Evolutionary conservation across 345 rosid species (phyloP).

Genomic region (Ceriops decandra): DNA sequence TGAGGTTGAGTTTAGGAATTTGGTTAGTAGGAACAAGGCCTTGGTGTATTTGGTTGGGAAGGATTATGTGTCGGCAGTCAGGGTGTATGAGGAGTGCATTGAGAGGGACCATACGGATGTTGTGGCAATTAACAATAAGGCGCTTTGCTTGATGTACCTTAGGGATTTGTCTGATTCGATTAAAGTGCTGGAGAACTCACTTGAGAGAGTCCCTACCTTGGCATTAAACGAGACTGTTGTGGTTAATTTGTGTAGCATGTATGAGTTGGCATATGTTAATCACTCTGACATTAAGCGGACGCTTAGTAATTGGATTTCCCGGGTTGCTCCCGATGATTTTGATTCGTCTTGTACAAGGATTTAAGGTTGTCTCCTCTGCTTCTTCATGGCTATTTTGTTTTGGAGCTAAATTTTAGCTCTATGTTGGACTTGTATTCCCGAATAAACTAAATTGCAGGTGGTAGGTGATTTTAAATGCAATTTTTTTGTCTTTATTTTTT

Average conservation of each 20-base stretch:
- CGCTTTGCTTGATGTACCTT: conserved; percentile 84
- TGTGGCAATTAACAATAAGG: conserved; percentile 81
- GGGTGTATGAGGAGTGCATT: conserved; percentile 84
- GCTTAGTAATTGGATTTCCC: conserved; percentile 74
- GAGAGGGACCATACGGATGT: conserved; percentile 74
- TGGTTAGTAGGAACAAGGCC: conserved; percentile 78
- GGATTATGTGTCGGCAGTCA: conserved; percentile 84
- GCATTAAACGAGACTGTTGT: conserved; percentile 89
- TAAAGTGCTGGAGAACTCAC: conserved; percentile 77
- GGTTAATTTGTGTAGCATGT: conserved; percentile 94
- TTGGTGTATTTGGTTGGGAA: conserved; percentile 80
- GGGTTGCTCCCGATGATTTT: conserved; percentile 94
- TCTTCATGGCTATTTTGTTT: too few species aligned
- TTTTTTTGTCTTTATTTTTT: too few species aligned
- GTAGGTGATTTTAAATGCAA: too few species aligned
- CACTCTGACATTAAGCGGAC: conserved; percentile 83
- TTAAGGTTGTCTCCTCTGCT: conserved; percentile 10
- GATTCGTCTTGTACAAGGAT: conserved; percentile 82
- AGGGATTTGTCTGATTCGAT: conserved; percentile 86
- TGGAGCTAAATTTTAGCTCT: too few species aligned
- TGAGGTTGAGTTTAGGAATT: conserved; percentile 59
- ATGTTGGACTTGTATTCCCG: too few species aligned
- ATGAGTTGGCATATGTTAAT: conserved; percentile 90
- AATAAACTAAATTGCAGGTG: too few species aligned
- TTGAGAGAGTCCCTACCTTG: conserved; percentile 79